Evolutionary conservation across 176 grass and related monocot genomes (phyloP), one percentile per base, ranked within the genome.

Genomic region (Puya raimondii): DNA sequence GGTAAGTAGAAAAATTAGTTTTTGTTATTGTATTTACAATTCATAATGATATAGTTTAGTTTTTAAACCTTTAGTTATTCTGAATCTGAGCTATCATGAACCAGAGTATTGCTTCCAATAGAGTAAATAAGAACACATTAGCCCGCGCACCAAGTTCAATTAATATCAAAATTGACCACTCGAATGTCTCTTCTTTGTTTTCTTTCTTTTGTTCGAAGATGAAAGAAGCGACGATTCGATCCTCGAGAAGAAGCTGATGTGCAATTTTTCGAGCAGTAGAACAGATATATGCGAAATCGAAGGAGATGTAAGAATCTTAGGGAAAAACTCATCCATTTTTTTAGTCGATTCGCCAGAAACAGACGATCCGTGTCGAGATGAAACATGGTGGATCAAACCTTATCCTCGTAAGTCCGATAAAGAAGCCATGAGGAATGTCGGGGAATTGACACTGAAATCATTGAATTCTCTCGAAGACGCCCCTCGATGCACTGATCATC

Each of bases 401-500:
- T 77, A 77, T 42, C n/a, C 65, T 11, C 74, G 74, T 3, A 77
- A 77, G 26, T 23, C 50, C 20, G 75, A 77, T 65, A 33, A 77
- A 26, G 33, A 15, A n/a, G 49, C 50, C 10, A 42, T 11, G 25
- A 12, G 17, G 5, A 13, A 26, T 3, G 64, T 57, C 9, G 12
- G 51, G 29, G 52, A 23, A 10, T 51, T 69, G 15, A 69, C 52
- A 10, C 1, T 77, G 18, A 66, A 47, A 21, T 4, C 15, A 59
- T 21, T 66, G 33, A 22, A 25, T 4, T 20, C 12, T 47, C n/a
- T 12, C 2, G 53, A 23, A 2, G 14, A 25, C 2, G 53, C 58
- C 6, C 73, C 74, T 7, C 68, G 74, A 50, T 99, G 94, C 80
- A 57, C 47, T 3, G 74, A 78, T 1, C 49, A 49, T 10, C 69